Evolutionary conservation across 169 alveolate genomes (phyloP).

Genomic region (Cryptosporidium felis): DNA sequence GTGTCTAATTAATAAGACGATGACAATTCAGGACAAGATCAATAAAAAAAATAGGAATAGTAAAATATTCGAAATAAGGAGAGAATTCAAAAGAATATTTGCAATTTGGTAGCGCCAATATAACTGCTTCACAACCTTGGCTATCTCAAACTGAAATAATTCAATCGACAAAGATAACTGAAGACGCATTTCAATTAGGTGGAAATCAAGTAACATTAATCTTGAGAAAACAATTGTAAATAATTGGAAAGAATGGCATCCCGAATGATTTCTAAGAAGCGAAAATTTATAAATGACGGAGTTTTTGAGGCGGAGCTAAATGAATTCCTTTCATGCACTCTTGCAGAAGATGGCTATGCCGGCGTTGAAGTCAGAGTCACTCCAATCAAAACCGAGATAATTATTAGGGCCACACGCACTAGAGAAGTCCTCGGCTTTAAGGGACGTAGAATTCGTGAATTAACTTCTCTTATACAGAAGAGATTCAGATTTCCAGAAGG

Average conservation of each 20-base stretch:
- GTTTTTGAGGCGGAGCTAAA: constrained; percentile 99
- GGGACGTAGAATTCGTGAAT: constrained; percentile 97
- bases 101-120: too few species aligned
- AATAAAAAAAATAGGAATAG: background rate
- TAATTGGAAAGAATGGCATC: constrained; percentile 28
- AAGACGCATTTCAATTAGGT: too few species aligned
- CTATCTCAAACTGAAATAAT: too few species aligned
- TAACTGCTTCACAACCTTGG: too few species aligned
- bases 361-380: constrained; percentile 97
- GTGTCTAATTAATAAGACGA: constrained; percentile 26
- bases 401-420: constrained; percentile 97
- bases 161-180: too few species aligned
- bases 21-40: background rate
- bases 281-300: constrained; percentile 98
- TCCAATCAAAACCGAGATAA: constrained; percentile 93
- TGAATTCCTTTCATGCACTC: constrained; percentile 95
- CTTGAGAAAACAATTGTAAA: too few species aligned
- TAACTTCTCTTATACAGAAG: constrained; percentile 96
- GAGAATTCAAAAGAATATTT: background rate
- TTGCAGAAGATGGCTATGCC: constrained; percentile 98
- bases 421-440: constrained; percentile 96
- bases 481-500: constrained; percentile 96
- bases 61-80: background rate
- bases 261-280: constrained; percentile 86
- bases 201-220: too few species aligned